Base-by-base conservation (phyloP, 2,329 filamentous ascomycete genomes). In the Fusarium sulawesiense region DNA sequence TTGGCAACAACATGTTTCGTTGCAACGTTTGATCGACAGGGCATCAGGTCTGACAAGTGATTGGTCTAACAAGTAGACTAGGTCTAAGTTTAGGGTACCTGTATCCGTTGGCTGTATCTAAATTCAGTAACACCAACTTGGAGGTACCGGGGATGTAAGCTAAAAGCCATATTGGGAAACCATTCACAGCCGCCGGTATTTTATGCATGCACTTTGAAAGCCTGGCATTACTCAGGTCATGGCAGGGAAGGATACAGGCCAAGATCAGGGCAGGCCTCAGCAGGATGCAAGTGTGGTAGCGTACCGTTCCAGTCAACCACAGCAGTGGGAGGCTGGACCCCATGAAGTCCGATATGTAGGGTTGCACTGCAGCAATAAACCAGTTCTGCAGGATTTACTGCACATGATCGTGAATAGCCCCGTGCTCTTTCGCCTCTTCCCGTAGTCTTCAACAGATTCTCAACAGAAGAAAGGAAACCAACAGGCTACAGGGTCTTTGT, bases 311-410 rank as follows among this genome's bases (percentile, higher is more conserved):
- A 46, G 41, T 56, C 27, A 45, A 70, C 57, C 57, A 27, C 42
- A 25, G 16, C 50, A 41, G 41, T 30, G 67, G 62, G 63, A 41
- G 34, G 14, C 25, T 30, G 21, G 27, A 45, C n/a, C 29, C 27
- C 46, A 61, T 51, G 45, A 40, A 18, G 45, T 37, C 21, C 42
- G 21, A 49, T 30, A n/a, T 53, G 53, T 47, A 64, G 58, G 63
- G 67, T 70, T 70, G 21, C 67, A 71, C 55, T 68, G 64, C 40
- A 68, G 50, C 32, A 40, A 45, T 44, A 45, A 32, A 49, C 49
- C 20, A 55, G 41, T 34, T 53, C 30, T 42, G 25, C 23, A 50
- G 37, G 37, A 46, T 27, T 30, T 40, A 42, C 37, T 34, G 55
- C 56, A 62, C 51, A 51, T 57, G 56, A 58, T 30, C 27, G 48